Conservation (phyloP, 2,329 filamentous ascomycete genomes). For the Xylariaceae sp. region DNA sequence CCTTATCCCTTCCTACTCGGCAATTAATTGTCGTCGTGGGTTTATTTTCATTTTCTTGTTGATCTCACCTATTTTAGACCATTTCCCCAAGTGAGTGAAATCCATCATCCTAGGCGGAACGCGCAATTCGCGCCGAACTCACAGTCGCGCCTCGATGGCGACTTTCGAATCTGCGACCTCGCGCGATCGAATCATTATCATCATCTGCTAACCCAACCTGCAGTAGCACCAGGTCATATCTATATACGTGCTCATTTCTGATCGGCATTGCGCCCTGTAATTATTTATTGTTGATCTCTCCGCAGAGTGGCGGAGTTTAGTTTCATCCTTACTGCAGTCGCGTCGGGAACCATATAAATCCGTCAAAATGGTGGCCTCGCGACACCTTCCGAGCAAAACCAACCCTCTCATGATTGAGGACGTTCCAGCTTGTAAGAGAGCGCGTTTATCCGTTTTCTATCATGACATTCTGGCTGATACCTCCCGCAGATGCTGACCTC, state of each 20-base stretch:
- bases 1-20: constrained; percentile 11
- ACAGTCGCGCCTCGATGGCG: constrained; percentile 29
- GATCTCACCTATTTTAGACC: constrained; percentile 16
- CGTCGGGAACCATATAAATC: constrained; percentile 14
- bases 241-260: constrained; percentile 20
- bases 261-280: constrained; percentile 13
- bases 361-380: constrained; percentile 37
- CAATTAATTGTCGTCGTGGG: constrained; percentile 10
- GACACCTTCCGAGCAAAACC: constrained; percentile 55
- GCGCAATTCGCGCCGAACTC: constrained; percentile 23
- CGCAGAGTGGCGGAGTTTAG: constrained; percentile 10
- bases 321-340: constrained; percentile 20
- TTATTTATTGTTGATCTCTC: not conserved
- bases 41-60: constrained; percentile 20
- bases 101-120: constrained; percentile 26
- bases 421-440: constrained; percentile 56
- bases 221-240: constrained; percentile 21
- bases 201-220: constrained; percentile 28
- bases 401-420: constrained; percentile 65
- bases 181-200: constrained; percentile 25
- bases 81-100: constrained; percentile 30
- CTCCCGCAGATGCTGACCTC: constrained; percentile 61
- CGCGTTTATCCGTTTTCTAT: constrained; percentile 2
- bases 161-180: constrained; percentile 26
- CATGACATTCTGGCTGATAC: constrained; percentile 17